Conservation (phyloP, 768 basidiomycete genomes). For the Amanita rubescens region DNA sequence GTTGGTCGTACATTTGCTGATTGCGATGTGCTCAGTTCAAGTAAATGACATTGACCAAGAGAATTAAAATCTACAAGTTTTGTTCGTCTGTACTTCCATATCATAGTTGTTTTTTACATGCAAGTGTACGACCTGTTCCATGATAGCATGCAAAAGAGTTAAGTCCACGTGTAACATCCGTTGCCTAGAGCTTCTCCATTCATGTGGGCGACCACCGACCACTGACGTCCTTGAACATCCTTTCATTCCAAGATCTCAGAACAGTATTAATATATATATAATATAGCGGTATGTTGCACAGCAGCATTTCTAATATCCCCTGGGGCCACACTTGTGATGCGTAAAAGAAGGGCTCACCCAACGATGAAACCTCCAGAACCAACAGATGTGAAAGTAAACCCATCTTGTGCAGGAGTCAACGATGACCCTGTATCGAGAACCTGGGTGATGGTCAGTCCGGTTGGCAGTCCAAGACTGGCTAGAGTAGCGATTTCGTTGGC, state of each 20-base stretch:
- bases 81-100: not conserved
- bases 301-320: not conserved
- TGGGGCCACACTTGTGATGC: not conserved
- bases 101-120: not conserved
- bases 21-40: conserved; percentile 22
- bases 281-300: not conserved
- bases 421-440: conserved; percentile 30
- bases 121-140: not conserved
- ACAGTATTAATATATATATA: not conserved
- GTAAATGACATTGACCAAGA: conserved; percentile 15
- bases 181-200: no score
- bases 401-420: conserved; percentile 17
- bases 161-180: no score
- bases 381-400: conserved; percentile 28
- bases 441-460: conserved; percentile 15
- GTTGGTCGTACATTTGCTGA: conserved; percentile 8
- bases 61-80: not conserved
- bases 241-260: no score
- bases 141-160: no score
- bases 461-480: conserved; percentile 21
- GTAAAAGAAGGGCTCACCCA: conserved; percentile 11
- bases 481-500: conserved; percentile 25
- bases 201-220: no score
- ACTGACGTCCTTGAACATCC: no score
- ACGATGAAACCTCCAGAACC: conserved; percentile 36